Conservation (phyloP, 306 rosid species). For the Mimosa pudica region DNA sequence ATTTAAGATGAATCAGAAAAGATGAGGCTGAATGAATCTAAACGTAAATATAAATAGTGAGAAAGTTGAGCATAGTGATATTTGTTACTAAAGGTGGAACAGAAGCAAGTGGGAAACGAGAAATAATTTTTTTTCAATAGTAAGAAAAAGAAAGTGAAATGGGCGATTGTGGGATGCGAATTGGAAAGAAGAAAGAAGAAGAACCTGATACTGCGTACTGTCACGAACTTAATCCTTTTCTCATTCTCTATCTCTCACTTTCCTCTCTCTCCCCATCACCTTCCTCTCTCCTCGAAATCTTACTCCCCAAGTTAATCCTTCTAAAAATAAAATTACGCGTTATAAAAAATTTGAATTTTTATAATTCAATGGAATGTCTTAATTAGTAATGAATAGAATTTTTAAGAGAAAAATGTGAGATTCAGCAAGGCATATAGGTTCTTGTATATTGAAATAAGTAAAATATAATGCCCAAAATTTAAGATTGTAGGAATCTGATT, state of each 20-base stretch:
- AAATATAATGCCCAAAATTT: background rate
- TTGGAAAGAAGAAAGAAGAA: conserved; percentile 45
- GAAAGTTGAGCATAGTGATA: background rate
- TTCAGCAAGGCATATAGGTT: background rate
- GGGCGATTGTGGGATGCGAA: conserved; percentile 51
- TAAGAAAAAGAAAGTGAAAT: background rate
- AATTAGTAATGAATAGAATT: no score
- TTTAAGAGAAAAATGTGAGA: background rate
- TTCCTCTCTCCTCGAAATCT: background rate
- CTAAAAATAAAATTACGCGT: background rate
- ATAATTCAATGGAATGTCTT: background rate
- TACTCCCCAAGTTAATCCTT: background rate
- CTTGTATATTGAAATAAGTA: background rate
- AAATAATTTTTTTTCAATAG: background rate
- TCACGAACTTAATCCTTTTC: conserved; percentile 45
- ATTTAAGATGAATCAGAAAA: background rate
- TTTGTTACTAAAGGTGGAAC: conserved; percentile 44
- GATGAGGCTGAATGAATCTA: background rate
- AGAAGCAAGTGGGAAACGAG: conserved; percentile 53
- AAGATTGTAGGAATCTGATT: no score
- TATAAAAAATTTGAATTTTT: no score
- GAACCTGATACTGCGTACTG: conserved; percentile 83
- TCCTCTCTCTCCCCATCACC: conserved; percentile 44
- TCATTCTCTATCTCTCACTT: conserved; percentile 35
- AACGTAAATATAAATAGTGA: conserved; percentile 3